These are phyloP conservation scores for Aspergillus eucalypticola DNA, from an alignment of 2,329 filamentous ascomycete genomes.

Conservation along the genomic window DNA sequence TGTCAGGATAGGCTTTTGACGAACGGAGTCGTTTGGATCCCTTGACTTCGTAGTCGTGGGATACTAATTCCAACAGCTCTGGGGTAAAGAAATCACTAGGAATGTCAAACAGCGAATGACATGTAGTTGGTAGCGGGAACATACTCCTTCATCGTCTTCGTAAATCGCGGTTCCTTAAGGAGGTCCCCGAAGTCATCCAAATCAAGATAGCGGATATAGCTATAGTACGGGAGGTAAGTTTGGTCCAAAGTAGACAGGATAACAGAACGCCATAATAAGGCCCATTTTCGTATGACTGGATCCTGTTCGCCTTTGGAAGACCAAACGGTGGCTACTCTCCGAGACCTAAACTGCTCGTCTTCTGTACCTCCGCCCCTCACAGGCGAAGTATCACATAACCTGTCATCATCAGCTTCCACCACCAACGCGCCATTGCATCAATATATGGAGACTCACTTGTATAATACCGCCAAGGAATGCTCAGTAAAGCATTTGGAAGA, in stretches of 20 bases:
- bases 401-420: conserved; percentile 23
- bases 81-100: conserved; percentile 54
- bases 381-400: conserved; percentile 51
- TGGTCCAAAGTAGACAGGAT: conserved; percentile 62
- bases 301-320: conserved; percentile 46
- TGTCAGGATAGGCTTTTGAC: conserved; percentile 23
- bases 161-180: conserved; percentile 61
- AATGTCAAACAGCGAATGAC: conserved; percentile 8
- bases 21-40: conserved; percentile 27
- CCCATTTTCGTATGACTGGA: conserved; percentile 57
- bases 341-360: conserved; percentile 45
- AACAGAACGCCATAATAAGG: conserved; percentile 67
- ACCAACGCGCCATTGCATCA: not conserved
- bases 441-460: conserved; percentile 22
- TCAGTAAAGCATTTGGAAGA: conserved; percentile 25
- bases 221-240: conserved; percentile 68
- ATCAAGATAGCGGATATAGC: conserved; percentile 65
- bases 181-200: conserved; percentile 62
- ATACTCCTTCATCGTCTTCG: conserved; percentile 58
- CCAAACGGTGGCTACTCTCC: conserved; percentile 20
- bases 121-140: conserved; percentile 18
- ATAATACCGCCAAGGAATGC: conserved; percentile 26
- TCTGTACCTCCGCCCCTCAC: conserved; percentile 47
- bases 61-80: conserved; percentile 36
- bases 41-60: conserved; percentile 20